These are phyloP conservation scores for Neurospora intermedia DNA, from an alignment of 495 filamentous ascomycete genomes.

Conservation along the genomic window DNA sequence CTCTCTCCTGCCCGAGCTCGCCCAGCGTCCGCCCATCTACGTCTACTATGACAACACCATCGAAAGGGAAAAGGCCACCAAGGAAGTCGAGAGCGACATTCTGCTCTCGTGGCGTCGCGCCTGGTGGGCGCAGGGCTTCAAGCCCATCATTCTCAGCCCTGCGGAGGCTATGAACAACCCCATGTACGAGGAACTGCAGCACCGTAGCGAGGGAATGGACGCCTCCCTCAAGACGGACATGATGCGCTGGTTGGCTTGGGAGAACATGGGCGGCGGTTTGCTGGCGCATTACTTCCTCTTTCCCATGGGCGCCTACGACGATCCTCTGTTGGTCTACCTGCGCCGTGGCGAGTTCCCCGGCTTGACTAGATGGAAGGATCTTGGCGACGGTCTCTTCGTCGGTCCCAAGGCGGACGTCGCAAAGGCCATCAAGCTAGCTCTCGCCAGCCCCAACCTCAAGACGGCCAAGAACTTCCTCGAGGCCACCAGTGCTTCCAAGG, in stretches of 20 bases:
- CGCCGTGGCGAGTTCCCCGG: slow-evolving; percentile 61
- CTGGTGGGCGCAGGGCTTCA: slow-evolving; percentile 91
- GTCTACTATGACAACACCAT: slow-evolving; percentile 74
- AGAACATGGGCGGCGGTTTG: slow-evolving; percentile 78
- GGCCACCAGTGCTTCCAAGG: slow-evolving; percentile 11
- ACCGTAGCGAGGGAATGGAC: slow-evolving; percentile 36
- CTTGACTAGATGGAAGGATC: slow-evolving; percentile 63
- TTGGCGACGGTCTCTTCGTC: slow-evolving; percentile 62
- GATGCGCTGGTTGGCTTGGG: slow-evolving; percentile 87
- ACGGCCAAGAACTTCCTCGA: slow-evolving; percentile 47
- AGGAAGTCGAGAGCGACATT: slow-evolving; percentile 64
- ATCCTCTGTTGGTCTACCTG: slow-evolving; percentile 57
- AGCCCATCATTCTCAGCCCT: slow-evolving; percentile 66
- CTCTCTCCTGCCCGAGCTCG: slow-evolving; percentile 75
- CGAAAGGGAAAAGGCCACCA: slow-evolving; percentile 47
- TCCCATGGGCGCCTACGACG: slow-evolving; percentile 75
- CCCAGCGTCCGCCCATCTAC: slow-evolving; percentile 67
- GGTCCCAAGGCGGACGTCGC: slow-evolving; percentile 58
- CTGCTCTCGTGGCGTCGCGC: slow-evolving; percentile 83
- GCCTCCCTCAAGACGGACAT: slow-evolving; percentile 57
- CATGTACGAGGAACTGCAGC: slow-evolving; percentile 59
- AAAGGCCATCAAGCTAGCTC: slow-evolving; percentile 52
- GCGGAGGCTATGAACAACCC: slow-evolving; percentile 81
- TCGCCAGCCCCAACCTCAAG: slow-evolving; percentile 43
- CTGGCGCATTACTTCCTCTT: slow-evolving; percentile 69